Base-by-base conservation (phyloP, 2,329 filamentous ascomycete species). In the Phyllosticta paracitricarpa region DNA sequence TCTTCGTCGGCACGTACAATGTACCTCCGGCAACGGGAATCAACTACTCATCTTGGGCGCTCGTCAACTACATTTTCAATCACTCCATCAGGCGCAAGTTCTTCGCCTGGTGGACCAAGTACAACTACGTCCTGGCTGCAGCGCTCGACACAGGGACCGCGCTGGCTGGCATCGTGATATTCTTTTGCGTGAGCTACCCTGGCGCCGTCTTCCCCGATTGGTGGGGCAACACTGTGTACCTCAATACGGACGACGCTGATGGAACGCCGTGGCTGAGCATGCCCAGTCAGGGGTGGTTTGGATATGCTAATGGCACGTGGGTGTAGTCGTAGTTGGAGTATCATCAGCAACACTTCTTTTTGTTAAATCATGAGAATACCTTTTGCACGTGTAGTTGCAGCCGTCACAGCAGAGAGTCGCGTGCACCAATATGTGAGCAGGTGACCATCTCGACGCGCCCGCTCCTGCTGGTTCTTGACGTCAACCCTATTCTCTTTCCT, bases 1-100 rank as follows among this genome's bases (percentile, higher is more conserved):
- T 68, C 59, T 65, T 68, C 12, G 68, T 67, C 5, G 68, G 66
- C 1, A 65, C 68, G 57, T 63, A 58, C 5, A 65, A 62, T 55
- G 62, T 69, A 9, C 88, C 87, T 9, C 87, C 88, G 0, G 88
- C 88, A 0, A 88, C 85, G 0, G 82, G 85, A 0, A 83, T 88
- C 65, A 89, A 84, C 65, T 91, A 89, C 68, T 81, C 88, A 54
- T 82, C 82, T 68, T 90, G 88, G 88, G 86, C 83, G 3, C 70
- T 84, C 26, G 83, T 88, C 6, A 88, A 88, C 8, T 80, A 82
- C 56, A 65, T 86, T 40, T 90, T 90, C 76, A 89, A 89, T 73
- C 86, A 81, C 67, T 84, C 79, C 66, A 82, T 90, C 69, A 61
- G 48, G 5, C 24, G 14, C n/a, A 53, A 40, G 19, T 61, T 61